Percentiles rank a stretch among this genome's conserved stretches.
Conservation (phyloP, 2,329 filamentous ascomycete species). For the Monosporascus sp. region DNA sequence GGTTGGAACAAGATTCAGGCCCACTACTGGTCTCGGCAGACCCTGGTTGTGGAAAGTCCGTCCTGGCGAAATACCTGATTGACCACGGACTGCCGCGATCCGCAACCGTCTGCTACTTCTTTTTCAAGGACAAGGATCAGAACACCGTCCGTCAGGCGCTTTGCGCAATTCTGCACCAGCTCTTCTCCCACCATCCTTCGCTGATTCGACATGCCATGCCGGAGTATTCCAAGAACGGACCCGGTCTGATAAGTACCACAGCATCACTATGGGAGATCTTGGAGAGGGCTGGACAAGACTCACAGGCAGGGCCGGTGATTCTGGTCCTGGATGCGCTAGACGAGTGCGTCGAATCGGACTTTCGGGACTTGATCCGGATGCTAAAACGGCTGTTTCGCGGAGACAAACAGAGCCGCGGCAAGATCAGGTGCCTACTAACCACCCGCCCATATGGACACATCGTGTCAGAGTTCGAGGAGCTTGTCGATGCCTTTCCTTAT, state of each 20-base stretch:
- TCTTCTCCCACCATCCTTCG: conserved; percentile 26
- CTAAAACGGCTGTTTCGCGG: neutral
- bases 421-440: conserved; percentile 31
- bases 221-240: conserved; percentile 20
- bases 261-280: conserved; percentile 30
- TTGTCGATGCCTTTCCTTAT: no score
- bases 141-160: conserved; percentile 29
- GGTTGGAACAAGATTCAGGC: conserved; percentile 22
- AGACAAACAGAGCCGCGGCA: no score
- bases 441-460: conserved; percentile 30
- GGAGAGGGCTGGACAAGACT: conserved; percentile 17
- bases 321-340: conserved; percentile 37
- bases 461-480: conserved; percentile 15
- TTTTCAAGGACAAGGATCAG: conserved; percentile 37
- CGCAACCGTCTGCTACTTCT: conserved; percentile 35
- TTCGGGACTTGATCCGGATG: conserved; percentile 12
- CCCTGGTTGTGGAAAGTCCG: conserved; percentile 35
- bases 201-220: conserved; percentile 29
- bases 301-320: conserved; percentile 23
- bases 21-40: conserved; percentile 32
- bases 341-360: conserved; percentile 26
- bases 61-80: conserved; percentile 29
- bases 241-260: conserved; percentile 15
- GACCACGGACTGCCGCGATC: conserved; percentile 16
- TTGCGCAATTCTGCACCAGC: conserved; percentile 36